Percentiles rank a stretch among this genome's conserved stretches.
Evolutionary conservation across 768 basidiomycete species (phyloP).

Genomic region (Amanita rubescens): DNA sequence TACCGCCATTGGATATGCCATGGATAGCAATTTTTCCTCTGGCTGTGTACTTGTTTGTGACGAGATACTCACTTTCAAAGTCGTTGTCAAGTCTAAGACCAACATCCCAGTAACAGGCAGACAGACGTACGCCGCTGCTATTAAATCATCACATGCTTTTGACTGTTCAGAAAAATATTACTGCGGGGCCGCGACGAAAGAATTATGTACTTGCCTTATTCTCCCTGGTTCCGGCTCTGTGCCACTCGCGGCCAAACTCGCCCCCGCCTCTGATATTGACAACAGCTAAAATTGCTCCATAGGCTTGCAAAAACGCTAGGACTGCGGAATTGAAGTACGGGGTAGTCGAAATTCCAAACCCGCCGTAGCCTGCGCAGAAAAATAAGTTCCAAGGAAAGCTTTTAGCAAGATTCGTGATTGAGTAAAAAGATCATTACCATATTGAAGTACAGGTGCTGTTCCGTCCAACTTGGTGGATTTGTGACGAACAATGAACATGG

Average conservation of each 20-base stretch:
- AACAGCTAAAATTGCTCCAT: slow-evolving; percentile 60
- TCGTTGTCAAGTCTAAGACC: too few species aligned
- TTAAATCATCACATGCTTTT: slow-evolving; percentile 86
- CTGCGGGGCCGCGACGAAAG: too few species aligned
- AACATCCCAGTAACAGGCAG: background rate
- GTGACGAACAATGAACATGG: slow-evolving; percentile 81
- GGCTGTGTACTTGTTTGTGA: slow-evolving; percentile 63
- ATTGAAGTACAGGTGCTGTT: slow-evolving; percentile 69
- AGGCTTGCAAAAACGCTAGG: slow-evolving; percentile 66
- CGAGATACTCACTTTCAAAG: slow-evolving; percentile 69
- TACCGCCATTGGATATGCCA: slow-evolving; percentile 77
- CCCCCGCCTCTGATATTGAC: slow-evolving; percentile 60
- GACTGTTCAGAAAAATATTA: too few species aligned
- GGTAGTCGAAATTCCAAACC: slow-evolving; percentile 56
- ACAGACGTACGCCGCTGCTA: slow-evolving; percentile 62
- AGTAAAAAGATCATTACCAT: slow-evolving; percentile 35
- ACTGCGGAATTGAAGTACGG: slow-evolving; percentile 67
- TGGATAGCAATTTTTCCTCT: slow-evolving; percentile 67
- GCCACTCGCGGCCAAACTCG: slow-evolving; percentile 86
- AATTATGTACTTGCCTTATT: too few species aligned
- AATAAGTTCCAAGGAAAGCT: too few species aligned
- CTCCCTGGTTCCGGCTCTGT: slow-evolving; percentile 65
- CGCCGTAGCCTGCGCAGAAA: slow-evolving; percentile 76
- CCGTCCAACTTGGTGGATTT: slow-evolving; percentile 65
- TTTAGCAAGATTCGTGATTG: background rate